phyloP scores from a whole-genome alignment of 2,329 filamentous ascomycete genomes.

The Periconia sp. region DNA sequence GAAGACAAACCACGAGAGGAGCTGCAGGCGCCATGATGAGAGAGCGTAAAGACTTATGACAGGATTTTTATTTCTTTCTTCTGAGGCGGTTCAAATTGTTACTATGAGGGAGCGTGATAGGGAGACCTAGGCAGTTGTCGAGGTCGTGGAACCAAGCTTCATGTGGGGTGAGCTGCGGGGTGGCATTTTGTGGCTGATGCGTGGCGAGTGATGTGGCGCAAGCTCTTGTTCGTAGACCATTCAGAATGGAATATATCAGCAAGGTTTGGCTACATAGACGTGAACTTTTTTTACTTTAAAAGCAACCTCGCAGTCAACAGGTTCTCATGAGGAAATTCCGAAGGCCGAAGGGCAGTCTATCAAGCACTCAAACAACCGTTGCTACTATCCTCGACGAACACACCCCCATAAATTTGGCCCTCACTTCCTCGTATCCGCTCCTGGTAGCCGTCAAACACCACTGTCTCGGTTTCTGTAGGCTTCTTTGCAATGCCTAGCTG shows the following conservation, averaged over 20 bases:
- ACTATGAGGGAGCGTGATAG: neutral
- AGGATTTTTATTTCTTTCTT: neutral
- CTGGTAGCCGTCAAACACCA: slow-evolving; percentile 30
- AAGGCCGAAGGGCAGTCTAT: neutral
- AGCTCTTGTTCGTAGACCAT: neutral
- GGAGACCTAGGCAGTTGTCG: neutral
- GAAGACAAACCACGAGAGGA: slow-evolving; percentile 29
- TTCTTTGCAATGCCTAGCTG: slow-evolving; percentile 34
- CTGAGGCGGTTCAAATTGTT: neutral
- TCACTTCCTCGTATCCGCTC: slow-evolving; percentile 21
- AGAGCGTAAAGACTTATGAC: neutral
- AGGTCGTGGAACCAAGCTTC: neutral
- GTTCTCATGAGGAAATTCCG: no score
- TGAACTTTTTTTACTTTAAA: no score
- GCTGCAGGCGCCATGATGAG: slow-evolving; percentile 25
- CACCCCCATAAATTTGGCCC: slow-evolving; percentile 32
- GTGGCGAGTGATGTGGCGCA: neutral
- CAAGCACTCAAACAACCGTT: slow-evolving; percentile 18
- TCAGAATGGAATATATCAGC: no score
- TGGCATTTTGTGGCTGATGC: neutral
- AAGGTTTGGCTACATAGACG: no score
- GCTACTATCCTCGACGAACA: slow-evolving; percentile 33
- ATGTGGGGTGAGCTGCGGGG: neutral
- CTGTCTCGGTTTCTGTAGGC: slow-evolving; percentile 28
- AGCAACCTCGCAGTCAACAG: no score